Evolutionary conservation across 1,139 yeast genomes (phyloP).

Genomic region (Protomyces gravidus): DNA sequence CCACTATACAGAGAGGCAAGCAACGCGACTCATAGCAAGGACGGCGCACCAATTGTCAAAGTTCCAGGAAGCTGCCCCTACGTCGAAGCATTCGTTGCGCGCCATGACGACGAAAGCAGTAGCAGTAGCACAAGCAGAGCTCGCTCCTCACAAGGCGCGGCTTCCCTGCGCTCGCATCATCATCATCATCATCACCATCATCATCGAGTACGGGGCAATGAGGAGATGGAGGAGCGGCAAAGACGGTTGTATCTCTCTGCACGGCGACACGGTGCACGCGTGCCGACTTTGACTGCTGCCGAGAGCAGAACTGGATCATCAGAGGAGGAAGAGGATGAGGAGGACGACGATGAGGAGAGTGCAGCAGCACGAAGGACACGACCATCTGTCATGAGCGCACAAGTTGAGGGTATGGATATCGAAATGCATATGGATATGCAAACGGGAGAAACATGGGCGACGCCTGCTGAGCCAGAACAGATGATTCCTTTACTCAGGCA

Average conservation of each 20-base stretch:
- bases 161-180: not conserved
- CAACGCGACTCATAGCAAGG: not conserved
- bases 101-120: not conserved
- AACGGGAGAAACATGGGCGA: not conserved
- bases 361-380: not conserved
- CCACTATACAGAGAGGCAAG: not conserved
- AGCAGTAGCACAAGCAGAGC: not conserved
- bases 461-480: not conserved
- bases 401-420: not conserved
- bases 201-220: not conserved
- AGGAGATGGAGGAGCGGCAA: not conserved
- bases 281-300: not conserved
- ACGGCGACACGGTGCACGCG: not conserved
- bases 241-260: not conserved
- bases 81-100: not conserved
- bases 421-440: constrained; percentile 1
- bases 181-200: not conserved
- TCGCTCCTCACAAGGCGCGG: not conserved
- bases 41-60: not conserved
- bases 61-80: not conserved
- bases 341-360: not conserved
- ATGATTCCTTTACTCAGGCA: not conserved
- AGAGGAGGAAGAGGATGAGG: not conserved
- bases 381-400: not conserved
- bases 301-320: not conserved